Conservation (phyloP, 805 yeast genomes). For the Hanseniaspora mollemarum region DNA sequence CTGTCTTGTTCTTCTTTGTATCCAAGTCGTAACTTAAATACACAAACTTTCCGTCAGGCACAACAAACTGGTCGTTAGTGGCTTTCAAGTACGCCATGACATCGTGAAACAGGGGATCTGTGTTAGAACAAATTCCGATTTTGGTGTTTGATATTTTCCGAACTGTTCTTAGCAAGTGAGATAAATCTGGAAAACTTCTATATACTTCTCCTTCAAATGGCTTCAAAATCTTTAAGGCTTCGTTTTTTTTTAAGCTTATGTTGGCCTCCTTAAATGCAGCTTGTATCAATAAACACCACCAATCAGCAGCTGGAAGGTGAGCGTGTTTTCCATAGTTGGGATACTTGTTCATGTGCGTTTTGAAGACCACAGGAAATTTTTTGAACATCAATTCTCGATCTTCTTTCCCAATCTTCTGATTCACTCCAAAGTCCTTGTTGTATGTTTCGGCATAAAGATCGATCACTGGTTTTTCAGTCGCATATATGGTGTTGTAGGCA, state of each 20-base stretch:
- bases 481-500: slow-evolving; percentile 55
- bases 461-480: slow-evolving; percentile 44
- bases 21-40: slow-evolving; percentile 51
- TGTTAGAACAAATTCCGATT: slow-evolving; percentile 45
- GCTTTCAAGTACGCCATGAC: slow-evolving; percentile 35
- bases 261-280: slow-evolving; percentile 33
- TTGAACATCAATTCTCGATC: slow-evolving; percentile 24
- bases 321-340: slow-evolving; percentile 54
- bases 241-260: slow-evolving; percentile 33
- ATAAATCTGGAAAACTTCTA: slow-evolving; percentile 42
- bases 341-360: slow-evolving; percentile 30
- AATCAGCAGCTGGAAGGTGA: slow-evolving; percentile 31
- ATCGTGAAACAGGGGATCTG: slow-evolving; percentile 44
- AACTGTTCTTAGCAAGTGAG: slow-evolving; percentile 34
- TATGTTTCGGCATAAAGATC: slow-evolving; percentile 38
- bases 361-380: slow-evolving; percentile 30
- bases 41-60: slow-evolving; percentile 27
- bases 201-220: slow-evolving; percentile 49
- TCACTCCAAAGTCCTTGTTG: neutral
- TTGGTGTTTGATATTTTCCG: slow-evolving; percentile 18
- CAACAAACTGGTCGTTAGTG: neutral
- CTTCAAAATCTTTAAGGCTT: slow-evolving; percentile 28
- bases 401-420: slow-evolving; percentile 30
- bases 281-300: slow-evolving; percentile 51
- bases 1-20: slow-evolving; percentile 39